A percentile compares a stretch with the other conserved stretches of the same genome.
These are phyloP conservation scores for Pterocarpus macrocarpus DNA, from an alignment of 306 rosid genomes.

Conservation along the genomic window DNA sequence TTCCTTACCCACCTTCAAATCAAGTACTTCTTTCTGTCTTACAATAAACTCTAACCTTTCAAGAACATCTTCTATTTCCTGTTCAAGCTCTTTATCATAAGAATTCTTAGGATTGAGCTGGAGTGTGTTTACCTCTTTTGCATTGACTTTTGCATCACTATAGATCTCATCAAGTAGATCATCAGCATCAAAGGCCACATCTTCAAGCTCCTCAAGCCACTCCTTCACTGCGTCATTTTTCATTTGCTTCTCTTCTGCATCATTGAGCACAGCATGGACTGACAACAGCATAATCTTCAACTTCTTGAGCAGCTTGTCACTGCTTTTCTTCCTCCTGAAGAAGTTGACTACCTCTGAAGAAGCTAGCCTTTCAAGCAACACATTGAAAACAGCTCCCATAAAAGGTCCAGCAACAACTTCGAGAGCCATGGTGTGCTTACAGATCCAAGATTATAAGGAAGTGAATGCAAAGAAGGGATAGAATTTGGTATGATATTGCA, in stretches of 20 bases:
- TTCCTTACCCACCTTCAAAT: no score
- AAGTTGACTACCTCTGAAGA: slow-evolving; percentile 48
- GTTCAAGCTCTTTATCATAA: no score
- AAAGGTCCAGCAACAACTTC: slow-evolving; percentile 61
- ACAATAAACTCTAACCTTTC: no score
- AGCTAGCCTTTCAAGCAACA: slow-evolving; percentile 48
- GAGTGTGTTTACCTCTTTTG: no score
- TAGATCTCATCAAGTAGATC: slow-evolving; percentile 6
- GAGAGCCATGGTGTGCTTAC: slow-evolving; percentile 45
- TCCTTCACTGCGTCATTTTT: slow-evolving; percentile 50
- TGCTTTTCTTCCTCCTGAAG: slow-evolving; percentile 38
- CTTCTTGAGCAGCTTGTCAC: slow-evolving; percentile 48
- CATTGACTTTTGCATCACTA: no score
- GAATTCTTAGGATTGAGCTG: no score
- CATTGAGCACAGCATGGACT: slow-evolving; percentile 48
- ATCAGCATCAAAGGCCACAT: slow-evolving; percentile 50
- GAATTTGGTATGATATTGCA: background rate
- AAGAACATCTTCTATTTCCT: no score
- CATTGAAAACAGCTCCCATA: slow-evolving; percentile 51
- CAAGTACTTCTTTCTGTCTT: no score
- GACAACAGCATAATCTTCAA: slow-evolving; percentile 53
- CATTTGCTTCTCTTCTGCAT: slow-evolving; percentile 62
- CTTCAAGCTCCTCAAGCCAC: slow-evolving; percentile 61
- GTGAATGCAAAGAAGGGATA: background rate
- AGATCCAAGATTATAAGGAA: slow-evolving; percentile 14